A percentile compares a stretch with the other conserved stretches of the same genome.
Conservation (phyloP, 352 stramenopile species). For the Peronosclerospora sorghi region DNA sequence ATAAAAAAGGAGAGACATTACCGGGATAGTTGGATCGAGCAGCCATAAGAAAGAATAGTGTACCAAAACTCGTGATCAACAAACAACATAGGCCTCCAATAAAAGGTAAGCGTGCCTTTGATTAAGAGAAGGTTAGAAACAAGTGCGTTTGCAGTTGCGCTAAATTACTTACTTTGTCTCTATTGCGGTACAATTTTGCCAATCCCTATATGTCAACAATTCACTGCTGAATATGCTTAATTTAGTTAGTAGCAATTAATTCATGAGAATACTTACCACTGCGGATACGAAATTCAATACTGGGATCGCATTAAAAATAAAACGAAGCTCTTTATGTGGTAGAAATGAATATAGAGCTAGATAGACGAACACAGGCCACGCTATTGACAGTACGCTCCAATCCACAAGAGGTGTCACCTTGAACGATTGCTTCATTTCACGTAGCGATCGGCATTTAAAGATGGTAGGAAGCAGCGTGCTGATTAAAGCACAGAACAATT, state of each 20-base stretch:
- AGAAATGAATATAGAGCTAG: slow-evolving; percentile 92
- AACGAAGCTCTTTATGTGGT: slow-evolving; percentile 97
- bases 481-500: not conserved
- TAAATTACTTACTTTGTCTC: slow-evolving; percentile 33
- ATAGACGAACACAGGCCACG: slow-evolving; percentile 78
- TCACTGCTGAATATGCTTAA: not conserved
- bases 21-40: slow-evolving; percentile 91
- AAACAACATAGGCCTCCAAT: slow-evolving; percentile 43
- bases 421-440: slow-evolving; percentile 25
- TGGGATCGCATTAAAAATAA: slow-evolving; percentile 95
- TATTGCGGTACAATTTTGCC: slow-evolving; percentile 55
- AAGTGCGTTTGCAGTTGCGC: not conserved
- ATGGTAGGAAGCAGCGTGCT: slow-evolving; percentile 39
- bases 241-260: not conserved
- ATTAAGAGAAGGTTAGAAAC: not conserved
- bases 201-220: slow-evolving; percentile 28
- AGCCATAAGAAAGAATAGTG: slow-evolving; percentile 51
- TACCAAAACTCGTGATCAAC: slow-evolving; percentile 31
- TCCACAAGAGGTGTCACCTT: slow-evolving; percentile 36
- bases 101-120: slow-evolving; percentile 39
- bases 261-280: slow-evolving; percentile 37
- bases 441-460: slow-evolving; percentile 30
- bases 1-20: slow-evolving; percentile 6
- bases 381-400: slow-evolving; percentile 35
- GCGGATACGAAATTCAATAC: slow-evolving; percentile 91